A percentile compares a stretch with the other conserved stretches of the same genome.
Evolutionary conservation across 2,329 filamentous ascomycete species (phyloP).

Genomic region (Cladophialophora immunda): DNA sequence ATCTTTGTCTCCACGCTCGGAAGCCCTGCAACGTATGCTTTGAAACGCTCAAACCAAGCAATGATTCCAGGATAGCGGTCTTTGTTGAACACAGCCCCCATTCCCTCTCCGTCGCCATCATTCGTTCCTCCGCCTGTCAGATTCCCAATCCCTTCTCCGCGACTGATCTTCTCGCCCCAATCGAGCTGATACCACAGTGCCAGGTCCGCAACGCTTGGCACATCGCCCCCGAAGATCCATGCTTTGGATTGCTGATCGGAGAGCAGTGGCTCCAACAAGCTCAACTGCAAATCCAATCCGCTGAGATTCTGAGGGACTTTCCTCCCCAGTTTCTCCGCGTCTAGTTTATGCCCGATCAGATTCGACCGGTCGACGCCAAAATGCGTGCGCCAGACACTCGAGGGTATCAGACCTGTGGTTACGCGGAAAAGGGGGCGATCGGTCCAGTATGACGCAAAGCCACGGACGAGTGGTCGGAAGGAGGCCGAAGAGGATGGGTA

Average conservation of each 20-base stretch:
- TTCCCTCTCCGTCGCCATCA: conserved; percentile 35
- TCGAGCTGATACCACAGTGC: conserved; percentile 38
- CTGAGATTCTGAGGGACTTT: conserved; percentile 37
- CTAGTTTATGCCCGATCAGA: conserved; percentile 38
- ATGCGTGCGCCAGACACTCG: conserved; percentile 34
- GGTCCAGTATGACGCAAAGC: conserved; percentile 34
- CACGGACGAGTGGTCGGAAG: conserved; percentile 28
- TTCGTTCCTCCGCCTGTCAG: conserved; percentile 32
- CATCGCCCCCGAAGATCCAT: conserved; percentile 32
- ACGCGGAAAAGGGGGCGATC: conserved; percentile 39
- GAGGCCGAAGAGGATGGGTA: conserved; percentile 22
- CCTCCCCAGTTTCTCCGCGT: conserved; percentile 36
- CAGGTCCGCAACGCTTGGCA: conserved; percentile 35
- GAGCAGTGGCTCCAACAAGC: conserved; percentile 36
- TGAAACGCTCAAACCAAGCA: conserved; percentile 34
- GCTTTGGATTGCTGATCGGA: neutral
- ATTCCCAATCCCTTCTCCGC: conserved; percentile 33
- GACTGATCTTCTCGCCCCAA: conserved; percentile 40
- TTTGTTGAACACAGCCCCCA: conserved; percentile 31
- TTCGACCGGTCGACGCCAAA: conserved; percentile 37
- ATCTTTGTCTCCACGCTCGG: conserved; percentile 33
- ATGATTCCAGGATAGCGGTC: conserved; percentile 34
- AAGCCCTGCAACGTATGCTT: conserved; percentile 28
- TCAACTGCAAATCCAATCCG: conserved; percentile 36
- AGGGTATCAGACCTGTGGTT: conserved; percentile 38